These are phyloP conservation scores for Fusarium austroafricanum DNA, from an alignment of 2,329 filamentous ascomycete genomes.

Conservation along the genomic window DNA sequence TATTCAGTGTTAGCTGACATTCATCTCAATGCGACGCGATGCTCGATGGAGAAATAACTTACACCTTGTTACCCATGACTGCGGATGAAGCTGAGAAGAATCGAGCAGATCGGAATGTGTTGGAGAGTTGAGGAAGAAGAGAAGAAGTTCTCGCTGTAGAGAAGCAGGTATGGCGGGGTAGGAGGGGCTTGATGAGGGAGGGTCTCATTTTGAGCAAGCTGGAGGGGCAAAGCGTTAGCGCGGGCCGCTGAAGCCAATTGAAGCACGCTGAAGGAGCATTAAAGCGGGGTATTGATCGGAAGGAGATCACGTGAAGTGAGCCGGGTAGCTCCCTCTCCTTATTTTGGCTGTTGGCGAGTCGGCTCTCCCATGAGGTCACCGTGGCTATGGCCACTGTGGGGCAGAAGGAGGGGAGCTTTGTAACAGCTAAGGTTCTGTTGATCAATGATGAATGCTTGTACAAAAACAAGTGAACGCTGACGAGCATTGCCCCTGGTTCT, in stretches of 20 bases:
- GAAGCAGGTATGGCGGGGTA: conserved; percentile 59
- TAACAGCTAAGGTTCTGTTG: conserved; percentile 29
- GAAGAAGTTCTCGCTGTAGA: conserved; percentile 56
- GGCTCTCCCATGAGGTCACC: conserved; percentile 45
- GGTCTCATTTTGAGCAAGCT: conserved; percentile 59
- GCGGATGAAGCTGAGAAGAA: conserved; percentile 67
- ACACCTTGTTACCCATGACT: conserved; percentile 80
- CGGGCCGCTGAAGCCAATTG: conserved; percentile 46
- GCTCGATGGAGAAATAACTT: conserved; percentile 54
- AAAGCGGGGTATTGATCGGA: conserved; percentile 30
- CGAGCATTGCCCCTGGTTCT: conserved; percentile 15
- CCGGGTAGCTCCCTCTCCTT: conserved; percentile 32
- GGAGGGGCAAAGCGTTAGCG: conserved; percentile 57
- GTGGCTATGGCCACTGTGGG: conserved; percentile 35
- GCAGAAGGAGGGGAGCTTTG: conserved; percentile 30
- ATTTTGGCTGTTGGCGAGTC: conserved; percentile 19
- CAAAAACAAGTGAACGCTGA: conserved; percentile 9
- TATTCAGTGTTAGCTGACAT: conserved; percentile 48
- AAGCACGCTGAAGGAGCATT: neutral
- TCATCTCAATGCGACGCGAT: conserved; percentile 10
- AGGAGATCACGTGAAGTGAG: conserved; percentile 48
- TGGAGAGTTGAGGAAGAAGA: conserved; percentile 56
- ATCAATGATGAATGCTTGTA: conserved; percentile 28
- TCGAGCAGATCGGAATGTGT: conserved; percentile 54
- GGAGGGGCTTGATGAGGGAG: conserved; percentile 59